Conservation (phyloP, 768 basidiomycete genomes). For the Amanita jacksonii region DNA sequence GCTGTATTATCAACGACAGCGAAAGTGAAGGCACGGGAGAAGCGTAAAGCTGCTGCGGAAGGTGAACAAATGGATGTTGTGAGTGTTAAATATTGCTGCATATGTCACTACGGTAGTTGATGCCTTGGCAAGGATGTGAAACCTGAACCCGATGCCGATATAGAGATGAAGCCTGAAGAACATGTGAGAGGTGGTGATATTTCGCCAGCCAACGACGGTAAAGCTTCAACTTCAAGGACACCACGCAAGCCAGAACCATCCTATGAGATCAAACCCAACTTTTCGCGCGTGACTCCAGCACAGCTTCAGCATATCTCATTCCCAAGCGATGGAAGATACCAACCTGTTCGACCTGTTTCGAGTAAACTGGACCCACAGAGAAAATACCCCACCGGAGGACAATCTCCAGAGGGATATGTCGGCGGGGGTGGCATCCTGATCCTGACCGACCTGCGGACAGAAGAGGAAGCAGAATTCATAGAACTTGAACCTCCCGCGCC, state of each 20-base stretch:
- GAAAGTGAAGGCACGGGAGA: slow-evolving; percentile 92
- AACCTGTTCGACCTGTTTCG: slow-evolving; percentile 79
- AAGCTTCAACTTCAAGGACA: slow-evolving; percentile 27
- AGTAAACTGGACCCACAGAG: slow-evolving; percentile 28
- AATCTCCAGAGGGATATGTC: slow-evolving; percentile 51
- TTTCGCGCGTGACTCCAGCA: slow-evolving; percentile 85
- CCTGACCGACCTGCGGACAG: slow-evolving; percentile 62
- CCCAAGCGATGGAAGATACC: slow-evolving; percentile 69
- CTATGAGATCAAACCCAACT: slow-evolving; percentile 72
- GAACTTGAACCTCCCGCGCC: slow-evolving; percentile 35
- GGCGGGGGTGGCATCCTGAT: slow-evolving; percentile 87
- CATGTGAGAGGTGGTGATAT: slow-evolving; percentile 44
- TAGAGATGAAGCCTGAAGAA: slow-evolving; percentile 70
- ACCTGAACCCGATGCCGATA: slow-evolving; percentile 47
- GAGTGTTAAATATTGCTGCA: slow-evolving; percentile 18
- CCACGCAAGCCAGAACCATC: slow-evolving; percentile 65
- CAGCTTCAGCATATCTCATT: slow-evolving; percentile 84
- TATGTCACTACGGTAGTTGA: background rate
- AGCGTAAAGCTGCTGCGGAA: slow-evolving; percentile 81
- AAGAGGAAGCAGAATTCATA: slow-evolving; percentile 68
- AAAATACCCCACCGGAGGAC: slow-evolving; percentile 17
- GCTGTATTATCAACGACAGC: slow-evolving; percentile 97
- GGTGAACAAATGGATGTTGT: slow-evolving; percentile 79
- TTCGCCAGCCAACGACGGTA: slow-evolving; percentile 35
- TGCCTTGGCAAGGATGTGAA: slow-evolving; percentile 36